Conservation (phyloP, 306 rosid genomes). For the Medicago arabica region DNA sequence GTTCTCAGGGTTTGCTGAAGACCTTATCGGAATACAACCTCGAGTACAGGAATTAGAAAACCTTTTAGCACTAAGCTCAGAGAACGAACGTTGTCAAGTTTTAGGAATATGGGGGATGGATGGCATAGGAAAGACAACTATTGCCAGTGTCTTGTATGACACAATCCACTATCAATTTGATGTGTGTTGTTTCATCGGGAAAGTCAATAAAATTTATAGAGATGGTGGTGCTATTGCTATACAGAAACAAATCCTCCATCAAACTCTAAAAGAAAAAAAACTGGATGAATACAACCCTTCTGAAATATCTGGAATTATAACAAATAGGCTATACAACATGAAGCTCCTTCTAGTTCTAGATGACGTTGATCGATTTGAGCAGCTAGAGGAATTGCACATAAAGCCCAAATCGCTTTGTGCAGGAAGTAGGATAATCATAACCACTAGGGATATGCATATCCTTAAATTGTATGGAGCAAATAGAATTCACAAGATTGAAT, state of each 20-base stretch:
- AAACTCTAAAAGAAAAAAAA: not conserved
- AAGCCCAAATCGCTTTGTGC: not conserved
- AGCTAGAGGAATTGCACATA: not conserved
- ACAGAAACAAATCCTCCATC: not conserved
- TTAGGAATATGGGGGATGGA: no score
- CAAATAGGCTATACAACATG: not conserved
- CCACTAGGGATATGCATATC: not conserved
- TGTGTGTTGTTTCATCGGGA: no score
- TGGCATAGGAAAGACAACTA: no score
- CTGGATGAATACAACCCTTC: not conserved
- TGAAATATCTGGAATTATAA: not conserved
- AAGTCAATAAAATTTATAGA: no score
- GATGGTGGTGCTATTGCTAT: not conserved
- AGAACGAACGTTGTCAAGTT: no score
- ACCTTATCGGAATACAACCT: not conserved
- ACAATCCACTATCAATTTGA: no score
- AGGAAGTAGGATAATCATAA: slow-evolving; percentile 21
- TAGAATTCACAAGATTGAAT: not conserved
- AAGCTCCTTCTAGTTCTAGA: slow-evolving; percentile 27
- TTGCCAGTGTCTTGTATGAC: no score
- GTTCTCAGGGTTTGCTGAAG: not conserved
- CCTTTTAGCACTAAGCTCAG: no score
- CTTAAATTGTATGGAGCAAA: not conserved
- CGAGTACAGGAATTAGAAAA: not conserved
- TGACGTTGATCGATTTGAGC: not conserved